phyloP scores from a whole-genome alignment of 208 protist species.

The Acanthamoeba triangularis region DNA sequence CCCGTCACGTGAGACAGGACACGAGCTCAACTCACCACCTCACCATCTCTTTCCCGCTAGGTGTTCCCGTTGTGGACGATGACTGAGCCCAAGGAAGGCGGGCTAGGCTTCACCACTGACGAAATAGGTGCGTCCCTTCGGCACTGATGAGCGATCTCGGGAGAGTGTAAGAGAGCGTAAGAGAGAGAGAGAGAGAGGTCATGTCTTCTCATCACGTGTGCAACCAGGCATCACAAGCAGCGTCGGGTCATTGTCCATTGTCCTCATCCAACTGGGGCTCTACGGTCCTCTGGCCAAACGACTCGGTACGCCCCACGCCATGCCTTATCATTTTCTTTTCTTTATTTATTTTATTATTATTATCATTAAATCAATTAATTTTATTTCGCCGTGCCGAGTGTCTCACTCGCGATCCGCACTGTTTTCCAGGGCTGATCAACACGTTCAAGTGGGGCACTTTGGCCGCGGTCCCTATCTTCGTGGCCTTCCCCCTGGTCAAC shows the following conservation, averaged over 20 bases:
- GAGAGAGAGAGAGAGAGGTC: no score
- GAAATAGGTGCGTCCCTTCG: neutral
- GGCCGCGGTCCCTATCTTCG: neutral
- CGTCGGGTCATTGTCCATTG: neutral
- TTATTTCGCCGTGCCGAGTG: no score
- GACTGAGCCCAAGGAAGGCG: slow-evolving; percentile 15
- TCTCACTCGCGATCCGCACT: neutral
- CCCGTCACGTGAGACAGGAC: no score
- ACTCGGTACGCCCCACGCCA: neutral
- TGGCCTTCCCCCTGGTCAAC: slow-evolving; percentile 3
- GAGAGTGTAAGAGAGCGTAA: no score
- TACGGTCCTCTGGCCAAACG: neutral
- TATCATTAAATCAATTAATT: neutral
- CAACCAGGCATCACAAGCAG: slow-evolving; percentile 3
- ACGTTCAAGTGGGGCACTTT: slow-evolving; percentile 39
- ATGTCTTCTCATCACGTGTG: neutral
- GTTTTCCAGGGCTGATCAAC: neutral
- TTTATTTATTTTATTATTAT: neutral
- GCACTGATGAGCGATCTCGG: neutral
- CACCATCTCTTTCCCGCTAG: neutral
- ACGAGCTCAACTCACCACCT: neutral
- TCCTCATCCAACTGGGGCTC: neutral
- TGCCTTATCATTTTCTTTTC: no score
- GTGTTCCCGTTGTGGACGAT: slow-evolving; percentile 34
- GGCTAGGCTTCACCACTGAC: slow-evolving; percentile 12